Evolutionary conservation across 345 rosid genomes (phyloP).

Genomic region (Brassica rapa): DNA sequence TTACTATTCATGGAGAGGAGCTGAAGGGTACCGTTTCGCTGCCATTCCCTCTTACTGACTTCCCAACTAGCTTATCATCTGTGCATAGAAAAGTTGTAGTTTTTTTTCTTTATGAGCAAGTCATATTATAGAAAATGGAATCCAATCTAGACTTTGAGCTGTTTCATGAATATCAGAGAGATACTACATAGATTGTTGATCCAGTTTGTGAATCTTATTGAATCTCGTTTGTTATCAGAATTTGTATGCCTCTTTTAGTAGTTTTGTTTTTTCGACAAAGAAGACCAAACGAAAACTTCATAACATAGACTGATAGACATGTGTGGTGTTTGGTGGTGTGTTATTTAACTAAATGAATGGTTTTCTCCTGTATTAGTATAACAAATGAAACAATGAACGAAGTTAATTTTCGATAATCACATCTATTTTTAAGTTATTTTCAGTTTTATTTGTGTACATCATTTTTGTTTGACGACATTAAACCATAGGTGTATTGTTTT

Average conservation of each 20-base stretch:
- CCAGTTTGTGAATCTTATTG: not conserved
- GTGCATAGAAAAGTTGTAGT: constrained; percentile 23
- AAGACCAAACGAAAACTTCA: too few species aligned
- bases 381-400: too few species aligned
- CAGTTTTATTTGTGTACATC: not conserved
- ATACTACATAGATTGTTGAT: not conserved
- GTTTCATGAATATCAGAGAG: constrained; percentile 6
- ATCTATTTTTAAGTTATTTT: too few species aligned
- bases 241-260: too few species aligned
- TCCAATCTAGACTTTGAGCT: not conserved
- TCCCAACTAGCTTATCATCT: constrained; percentile 7
- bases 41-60: constrained; percentile 75
- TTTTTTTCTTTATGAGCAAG: not conserved
- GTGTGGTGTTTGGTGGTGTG: too few species aligned
- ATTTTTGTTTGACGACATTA: not conserved
- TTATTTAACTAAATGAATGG: not conserved
- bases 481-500: not conserved
- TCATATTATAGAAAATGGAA: not conserved
- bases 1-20: constrained; percentile 92
- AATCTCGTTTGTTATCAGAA: too few species aligned
- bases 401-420: too few species aligned
- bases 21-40: constrained; percentile 71
- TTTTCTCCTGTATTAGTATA: too few species aligned
- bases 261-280: too few species aligned
- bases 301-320: too few species aligned